Conservation (phyloP, 192 early-diverging fungal genomes). For the Diversispora eburnea region DNA sequence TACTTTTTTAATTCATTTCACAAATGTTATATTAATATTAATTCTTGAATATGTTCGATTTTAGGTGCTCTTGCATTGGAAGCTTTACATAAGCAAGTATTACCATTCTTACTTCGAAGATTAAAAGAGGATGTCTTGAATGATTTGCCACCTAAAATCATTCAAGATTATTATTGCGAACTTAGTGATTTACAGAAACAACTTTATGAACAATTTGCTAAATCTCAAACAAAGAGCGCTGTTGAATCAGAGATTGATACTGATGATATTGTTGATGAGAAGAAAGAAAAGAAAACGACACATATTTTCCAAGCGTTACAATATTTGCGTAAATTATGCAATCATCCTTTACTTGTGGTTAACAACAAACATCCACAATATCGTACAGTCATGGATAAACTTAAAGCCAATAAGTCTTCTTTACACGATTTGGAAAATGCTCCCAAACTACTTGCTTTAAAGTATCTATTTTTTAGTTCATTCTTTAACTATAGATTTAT, state of each 20-base stretch:
- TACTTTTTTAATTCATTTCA: background rate
- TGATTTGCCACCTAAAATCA: constrained; percentile 98
- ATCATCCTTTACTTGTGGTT: constrained; percentile 91
- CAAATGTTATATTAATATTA: background rate
- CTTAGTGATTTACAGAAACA: constrained; percentile 83
- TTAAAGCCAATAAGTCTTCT: constrained; percentile 56
- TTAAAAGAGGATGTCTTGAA: constrained; percentile 97
- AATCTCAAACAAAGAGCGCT: constrained; percentile 55
- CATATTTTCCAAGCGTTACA: constrained; percentile 99
- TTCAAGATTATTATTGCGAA: constrained; percentile 99
- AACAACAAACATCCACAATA: constrained; percentile 87
- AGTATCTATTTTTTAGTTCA: constrained; percentile 41
- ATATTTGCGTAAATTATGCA: constrained; percentile 91
- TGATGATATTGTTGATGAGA: constrained; percentile 32
- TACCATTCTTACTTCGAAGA: constrained; percentile 92
- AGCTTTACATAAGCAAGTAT: constrained; percentile 91
- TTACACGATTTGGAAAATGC: constrained; percentile 73
- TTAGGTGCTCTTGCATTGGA: constrained; percentile 82
- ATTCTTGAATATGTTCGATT: background rate
- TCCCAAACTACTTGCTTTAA: constrained; percentile 87
- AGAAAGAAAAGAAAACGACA: constrained; percentile 47
- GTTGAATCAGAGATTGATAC: constrained; percentile 47
- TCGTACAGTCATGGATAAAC: constrained; percentile 55
- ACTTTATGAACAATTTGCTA: constrained; percentile 92
- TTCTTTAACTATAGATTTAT: constrained; percentile 15